Percentiles rank a stretch among this genome's conserved stretches.
These are phyloP conservation scores for Pseudopediastrum boryanum DNA, from an alignment of 139 green algal genomes.

Conservation along the genomic window DNA sequence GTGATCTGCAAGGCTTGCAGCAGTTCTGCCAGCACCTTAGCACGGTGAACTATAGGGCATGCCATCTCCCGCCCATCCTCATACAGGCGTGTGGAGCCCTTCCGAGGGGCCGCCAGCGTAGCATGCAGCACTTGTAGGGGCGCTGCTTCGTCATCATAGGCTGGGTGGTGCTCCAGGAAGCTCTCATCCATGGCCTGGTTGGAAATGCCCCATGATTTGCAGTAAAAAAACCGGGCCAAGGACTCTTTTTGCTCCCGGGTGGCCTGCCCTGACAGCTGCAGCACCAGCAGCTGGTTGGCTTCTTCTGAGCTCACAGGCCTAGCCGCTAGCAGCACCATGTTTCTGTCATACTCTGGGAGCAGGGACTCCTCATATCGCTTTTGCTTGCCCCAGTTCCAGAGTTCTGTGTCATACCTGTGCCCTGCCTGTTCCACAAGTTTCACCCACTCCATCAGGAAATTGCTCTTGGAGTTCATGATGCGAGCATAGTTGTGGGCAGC, in stretches of 20 bases:
- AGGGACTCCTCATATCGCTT: not conserved
- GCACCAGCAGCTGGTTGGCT: not conserved
- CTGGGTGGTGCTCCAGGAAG: not conserved
- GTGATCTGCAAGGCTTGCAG: not conserved
- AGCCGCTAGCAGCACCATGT: not conserved
- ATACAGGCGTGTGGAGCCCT: too few relatives aligned
- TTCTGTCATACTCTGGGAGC: not conserved
- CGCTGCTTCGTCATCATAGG: not conserved
- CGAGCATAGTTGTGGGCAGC: slow-evolving; percentile 9
- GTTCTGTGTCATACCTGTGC: not conserved
- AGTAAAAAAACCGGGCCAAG: not conserved
- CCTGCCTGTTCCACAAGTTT: slow-evolving; percentile 1
- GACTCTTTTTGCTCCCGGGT: not conserved
- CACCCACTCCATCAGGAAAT: not conserved
- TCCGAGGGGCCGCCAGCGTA: too few relatives aligned
- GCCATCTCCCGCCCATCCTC: not conserved
- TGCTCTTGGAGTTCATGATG: slow-evolving; percentile 3
- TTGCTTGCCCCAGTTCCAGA: not conserved
- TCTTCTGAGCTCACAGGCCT: not conserved
- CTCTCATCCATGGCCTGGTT: not conserved
- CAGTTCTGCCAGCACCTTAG: not conserved
- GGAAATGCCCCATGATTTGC: slow-evolving; percentile 1
- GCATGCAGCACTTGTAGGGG: not conserved
- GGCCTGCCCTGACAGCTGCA: not conserved
- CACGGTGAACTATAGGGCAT: not conserved